These are phyloP conservation scores for Thalia dealbata DNA, from an alignment of 176 grass and related monocot species.

Conservation along the genomic window DNA sequence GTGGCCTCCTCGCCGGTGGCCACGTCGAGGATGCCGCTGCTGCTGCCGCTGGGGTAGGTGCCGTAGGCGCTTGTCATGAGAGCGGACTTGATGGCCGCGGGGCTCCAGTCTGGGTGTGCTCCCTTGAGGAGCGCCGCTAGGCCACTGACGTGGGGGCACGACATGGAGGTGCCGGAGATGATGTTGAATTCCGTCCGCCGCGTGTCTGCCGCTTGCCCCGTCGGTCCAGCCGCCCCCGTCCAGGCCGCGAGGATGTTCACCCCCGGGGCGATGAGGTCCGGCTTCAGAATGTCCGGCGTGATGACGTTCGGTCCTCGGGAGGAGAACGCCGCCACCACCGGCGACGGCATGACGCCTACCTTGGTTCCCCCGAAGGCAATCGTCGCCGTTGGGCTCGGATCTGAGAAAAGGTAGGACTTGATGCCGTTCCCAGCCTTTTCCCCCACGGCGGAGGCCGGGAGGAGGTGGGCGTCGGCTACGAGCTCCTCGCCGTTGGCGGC, in stretches of 20 bases:
- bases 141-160: constrained; percentile 93
- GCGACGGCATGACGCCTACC: constrained; percentile 65
- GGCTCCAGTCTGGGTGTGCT: constrained; percentile 76
- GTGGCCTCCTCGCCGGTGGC: constrained; percentile 50
- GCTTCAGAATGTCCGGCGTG: constrained; percentile 64
- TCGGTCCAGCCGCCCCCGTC: constrained; percentile 56
- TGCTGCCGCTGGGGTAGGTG: constrained; percentile 42
- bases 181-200: constrained; percentile 80
- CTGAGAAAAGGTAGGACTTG: constrained; percentile 43
- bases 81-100: constrained; percentile 63
- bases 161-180: constrained; percentile 95
- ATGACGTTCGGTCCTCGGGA: constrained; percentile 70
- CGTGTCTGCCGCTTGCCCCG: constrained; percentile 39
- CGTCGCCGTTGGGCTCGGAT: constrained; percentile 53
- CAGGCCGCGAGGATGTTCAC: constrained; percentile 89
- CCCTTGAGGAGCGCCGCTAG: constrained; percentile 60
- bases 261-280: constrained; percentile 76
- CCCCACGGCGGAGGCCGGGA: constrained; percentile 60
- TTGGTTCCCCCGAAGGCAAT: constrained; percentile 67
- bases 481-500: constrained; percentile 75
- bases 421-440: constrained; percentile 57
- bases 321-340: constrained; percentile 89
- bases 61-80: constrained; percentile 79
- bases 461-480: constrained; percentile 71
- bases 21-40: constrained; percentile 53